Percentiles rank a stretch among this genome's conserved stretches.
Evolutionary conservation across 2,329 filamentous ascomycete species (phyloP).

Genomic region (Aspergillus japonicus): DNA sequence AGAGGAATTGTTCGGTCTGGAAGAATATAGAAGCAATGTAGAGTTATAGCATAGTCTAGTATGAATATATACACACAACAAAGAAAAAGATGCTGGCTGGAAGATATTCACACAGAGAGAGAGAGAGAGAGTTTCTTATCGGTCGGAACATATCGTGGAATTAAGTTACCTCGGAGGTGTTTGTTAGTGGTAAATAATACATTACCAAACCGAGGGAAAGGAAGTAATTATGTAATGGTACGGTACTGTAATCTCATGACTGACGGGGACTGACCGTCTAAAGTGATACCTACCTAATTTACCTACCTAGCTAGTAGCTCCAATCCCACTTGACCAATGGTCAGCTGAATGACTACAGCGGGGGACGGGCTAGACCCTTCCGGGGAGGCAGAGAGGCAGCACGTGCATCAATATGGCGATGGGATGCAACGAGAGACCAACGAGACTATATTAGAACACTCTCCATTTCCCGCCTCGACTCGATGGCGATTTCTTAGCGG

Average conservation of each 20-base stretch:
- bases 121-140: neutral
- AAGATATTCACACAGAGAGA: neutral
- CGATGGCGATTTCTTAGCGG: neutral
- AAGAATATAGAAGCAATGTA: neutral
- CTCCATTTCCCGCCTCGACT: neutral
- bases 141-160: neutral
- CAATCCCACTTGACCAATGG: neutral
- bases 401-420: constrained; percentile 5
- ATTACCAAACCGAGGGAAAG: too few relatives aligned
- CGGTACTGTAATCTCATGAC: neutral
- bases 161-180: too few relatives aligned
- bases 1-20: neutral
- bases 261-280: neutral
- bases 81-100: neutral
- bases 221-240: neutral
- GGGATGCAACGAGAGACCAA: neutral
- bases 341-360: neutral
- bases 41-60: neutral
- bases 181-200: too few relatives aligned
- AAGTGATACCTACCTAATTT: neutral
- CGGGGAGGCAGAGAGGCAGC: neutral
- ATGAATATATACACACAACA: neutral
- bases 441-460: neutral
- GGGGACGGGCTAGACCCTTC: neutral
- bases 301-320: neutral